Evolutionary conservation across 2,329 filamentous ascomycete species (phyloP), one percentile per base, ranked within the genome.

Genomic region (Moelleriella libera): DNA sequence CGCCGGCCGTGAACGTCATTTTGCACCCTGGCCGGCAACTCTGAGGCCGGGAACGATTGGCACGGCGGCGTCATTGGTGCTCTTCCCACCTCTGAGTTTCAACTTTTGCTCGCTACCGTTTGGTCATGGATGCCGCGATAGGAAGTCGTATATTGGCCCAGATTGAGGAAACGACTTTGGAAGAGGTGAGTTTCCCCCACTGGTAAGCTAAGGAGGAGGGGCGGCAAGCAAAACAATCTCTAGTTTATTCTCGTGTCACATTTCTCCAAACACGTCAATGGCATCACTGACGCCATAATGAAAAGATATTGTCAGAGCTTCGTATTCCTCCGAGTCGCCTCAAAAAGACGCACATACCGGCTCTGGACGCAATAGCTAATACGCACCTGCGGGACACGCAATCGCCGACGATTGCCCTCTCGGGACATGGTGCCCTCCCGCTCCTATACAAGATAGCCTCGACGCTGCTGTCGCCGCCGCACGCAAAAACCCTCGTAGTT

Each of bases 371-470:
- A 6, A 60, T 81, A 28, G 64, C 68, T 34, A 55, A 59, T 6
- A 63, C 61, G 1, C 71, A 77, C 58, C 70, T 74, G 45, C 67
- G 67, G 31, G 64, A 67, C 8, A 75, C 72, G 0, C 69, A 70
- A 47, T 64, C 67, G 0, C 59, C 68, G 0, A 65, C 68, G 1
- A 57, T 82, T 11, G 66, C 70, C 11, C 59, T 81, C 46, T 68
- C 67, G 12, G 76, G 78, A 1, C 71, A 74, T 21, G 21, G 21
- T 9, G 63, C 71, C 49, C 63, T 77, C 10, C 71, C 75, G 0
- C 63, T 83, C 7, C 55, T 82, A 37, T 79, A 82, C 63, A 64
- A 69, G 47, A 60, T 83, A 4, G 58, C 78, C 29, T 72, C 72
- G 4, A 66, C 65, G 2, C 64, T 80, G 39, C 61, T 80, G n/a